phyloP scores from a whole-genome alignment of 2,329 filamentous ascomycete genomes.

The Alternaria metachromatica region DNA sequence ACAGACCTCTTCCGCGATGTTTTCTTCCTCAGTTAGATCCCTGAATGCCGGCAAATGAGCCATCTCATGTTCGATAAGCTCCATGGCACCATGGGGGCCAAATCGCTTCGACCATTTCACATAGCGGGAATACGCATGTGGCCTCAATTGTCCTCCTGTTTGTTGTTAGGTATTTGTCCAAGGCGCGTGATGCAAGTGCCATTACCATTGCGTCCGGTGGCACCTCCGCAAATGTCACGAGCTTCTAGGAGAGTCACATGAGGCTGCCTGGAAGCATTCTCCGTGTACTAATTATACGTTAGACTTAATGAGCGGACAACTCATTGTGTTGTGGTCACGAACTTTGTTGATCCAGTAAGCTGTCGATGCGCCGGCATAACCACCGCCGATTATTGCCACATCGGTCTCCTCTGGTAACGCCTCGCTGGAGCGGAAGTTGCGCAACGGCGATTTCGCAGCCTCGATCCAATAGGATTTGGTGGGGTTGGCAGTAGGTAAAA shows the following conservation, averaged over 20 bases:
- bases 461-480: slow-evolving; percentile 23
- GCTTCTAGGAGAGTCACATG: slow-evolving; percentile 18
- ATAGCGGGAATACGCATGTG: slow-evolving; percentile 20
- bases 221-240: slow-evolving; percentile 15
- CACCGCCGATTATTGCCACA: slow-evolving; percentile 20
- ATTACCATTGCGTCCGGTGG: slow-evolving; percentile 18
- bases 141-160: slow-evolving; percentile 19
- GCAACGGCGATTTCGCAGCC: slow-evolving; percentile 14
- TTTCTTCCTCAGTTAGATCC: slow-evolving; percentile 10
- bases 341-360: slow-evolving; percentile 23
- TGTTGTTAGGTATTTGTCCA: background rate
- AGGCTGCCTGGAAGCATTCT: slow-evolving; percentile 9
- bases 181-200: background rate
- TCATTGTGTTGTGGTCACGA: background rate
- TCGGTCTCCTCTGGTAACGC: slow-evolving; percentile 13
- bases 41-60: slow-evolving; percentile 15
- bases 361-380: slow-evolving; percentile 16
- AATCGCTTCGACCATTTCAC: slow-evolving; percentile 12
- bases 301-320: background rate
- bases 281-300: slow-evolving; percentile 10
- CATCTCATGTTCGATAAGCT: slow-evolving; percentile 16
- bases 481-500: slow-evolving; percentile 9
- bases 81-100: slow-evolving; percentile 16
- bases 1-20: slow-evolving; percentile 15
- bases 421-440: slow-evolving; percentile 15